phyloP scores from a whole-genome alignment of 2,329 filamentous ascomycete species.

The Neofusicoccum parvum region DNA sequence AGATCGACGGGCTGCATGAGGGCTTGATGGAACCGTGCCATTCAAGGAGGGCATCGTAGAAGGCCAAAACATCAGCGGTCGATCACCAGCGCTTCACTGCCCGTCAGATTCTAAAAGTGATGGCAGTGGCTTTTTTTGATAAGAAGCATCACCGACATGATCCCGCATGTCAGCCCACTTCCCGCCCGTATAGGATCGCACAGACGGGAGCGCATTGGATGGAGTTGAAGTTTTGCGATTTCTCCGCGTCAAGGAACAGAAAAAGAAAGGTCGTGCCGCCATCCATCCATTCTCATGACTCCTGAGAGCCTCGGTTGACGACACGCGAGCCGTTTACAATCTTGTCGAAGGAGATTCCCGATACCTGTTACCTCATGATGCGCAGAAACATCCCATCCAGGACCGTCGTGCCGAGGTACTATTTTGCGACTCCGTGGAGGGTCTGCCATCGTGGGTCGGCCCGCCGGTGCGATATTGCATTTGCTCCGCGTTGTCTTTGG shows the following conservation, averaged over 20 bases:
- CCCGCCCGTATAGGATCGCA: background rate
- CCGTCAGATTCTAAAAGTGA: background rate
- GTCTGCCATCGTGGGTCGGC: background rate
- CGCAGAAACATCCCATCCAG: slow-evolving; percentile 3
- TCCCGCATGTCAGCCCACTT: slow-evolving; percentile 2
- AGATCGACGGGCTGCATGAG: background rate
- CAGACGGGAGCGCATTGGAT: background rate
- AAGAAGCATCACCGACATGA: background rate
- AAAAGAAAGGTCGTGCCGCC: background rate
- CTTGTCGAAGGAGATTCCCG: background rate
- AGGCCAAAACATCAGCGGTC: background rate
- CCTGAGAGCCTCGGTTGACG: background rate
- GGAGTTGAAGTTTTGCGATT: background rate
- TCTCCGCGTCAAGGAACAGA: background rate
- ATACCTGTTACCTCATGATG: background rate
- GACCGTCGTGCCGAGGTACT: background rate
- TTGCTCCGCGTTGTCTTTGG: background rate
- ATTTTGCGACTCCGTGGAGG: background rate
- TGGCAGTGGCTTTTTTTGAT: background rate
- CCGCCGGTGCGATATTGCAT: background rate
- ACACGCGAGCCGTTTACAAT: background rate
- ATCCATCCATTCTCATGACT: background rate
- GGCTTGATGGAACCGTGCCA: slow-evolving; percentile 5
- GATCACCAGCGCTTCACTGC: background rate
- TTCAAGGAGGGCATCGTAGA: background rate